Percentiles rank a stretch among this genome's conserved stretches.
phyloP scores from a whole-genome alignment of 768 basidiomycete species.

The Tylopilus sp. region DNA sequence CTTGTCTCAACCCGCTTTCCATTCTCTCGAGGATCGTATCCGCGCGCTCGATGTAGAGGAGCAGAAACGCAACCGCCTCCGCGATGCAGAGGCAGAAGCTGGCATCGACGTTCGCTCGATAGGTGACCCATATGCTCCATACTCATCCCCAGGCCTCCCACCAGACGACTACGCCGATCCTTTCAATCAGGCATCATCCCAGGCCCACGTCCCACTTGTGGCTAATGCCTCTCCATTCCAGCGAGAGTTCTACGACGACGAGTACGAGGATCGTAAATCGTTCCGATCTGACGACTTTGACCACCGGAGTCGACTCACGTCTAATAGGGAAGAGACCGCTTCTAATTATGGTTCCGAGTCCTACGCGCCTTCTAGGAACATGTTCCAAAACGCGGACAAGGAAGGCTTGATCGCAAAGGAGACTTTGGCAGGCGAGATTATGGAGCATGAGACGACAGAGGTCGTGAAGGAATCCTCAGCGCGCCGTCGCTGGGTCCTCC shows the following conservation, averaged over 20 bases:
- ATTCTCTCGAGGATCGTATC: slow-evolving; percentile 81
- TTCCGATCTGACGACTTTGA: slow-evolving; percentile 82
- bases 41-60: slow-evolving; percentile 77
- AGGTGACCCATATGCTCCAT: slow-evolving; percentile 72
- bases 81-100: slow-evolving; percentile 71
- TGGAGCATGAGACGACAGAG: slow-evolving; percentile 87
- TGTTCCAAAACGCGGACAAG: slow-evolving; percentile 87
- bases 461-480: slow-evolving; percentile 79
- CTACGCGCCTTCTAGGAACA: slow-evolving; percentile 60
- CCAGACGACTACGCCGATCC: slow-evolving; percentile 50
- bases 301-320: slow-evolving; percentile 52
- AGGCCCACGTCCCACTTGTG: slow-evolving; percentile 21
- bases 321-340: too few species aligned
- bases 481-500: slow-evolving; percentile 79
- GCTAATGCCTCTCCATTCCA: slow-evolving; percentile 69
- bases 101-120: slow-evolving; percentile 56
- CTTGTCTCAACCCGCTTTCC: slow-evolving; percentile 55
- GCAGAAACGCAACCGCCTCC: slow-evolving; percentile 73
- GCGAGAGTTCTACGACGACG: slow-evolving; percentile 62
- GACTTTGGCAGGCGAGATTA: slow-evolving; percentile 75
- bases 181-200: slow-evolving; percentile 51
- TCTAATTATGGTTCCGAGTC: too few species aligned
- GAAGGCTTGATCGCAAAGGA: slow-evolving; percentile 77
- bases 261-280: slow-evolving; percentile 76
- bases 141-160: slow-evolving; percentile 45